Conservation (phyloP, 768 basidiomycete genomes). For the Tylopilus cervinicoccineus region DNA sequence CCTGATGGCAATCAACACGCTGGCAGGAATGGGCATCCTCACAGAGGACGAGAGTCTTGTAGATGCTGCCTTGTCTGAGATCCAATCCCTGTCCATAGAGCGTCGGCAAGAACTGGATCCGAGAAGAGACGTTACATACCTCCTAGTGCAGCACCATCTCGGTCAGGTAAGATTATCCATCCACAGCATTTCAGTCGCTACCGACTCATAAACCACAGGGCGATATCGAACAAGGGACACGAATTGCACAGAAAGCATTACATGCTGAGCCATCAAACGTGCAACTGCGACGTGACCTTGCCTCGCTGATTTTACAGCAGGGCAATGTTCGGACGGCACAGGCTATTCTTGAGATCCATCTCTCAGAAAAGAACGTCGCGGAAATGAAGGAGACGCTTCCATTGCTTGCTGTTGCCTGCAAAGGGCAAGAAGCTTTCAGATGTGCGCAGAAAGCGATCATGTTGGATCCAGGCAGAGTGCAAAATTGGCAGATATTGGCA, state of each 20-base stretch:
- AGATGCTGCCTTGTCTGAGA: constrained; percentile 83
- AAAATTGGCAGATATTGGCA: constrained; percentile 59
- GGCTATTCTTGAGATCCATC: constrained; percentile 40
- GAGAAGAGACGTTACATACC: constrained; percentile 60
- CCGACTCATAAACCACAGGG: constrained; percentile 34
- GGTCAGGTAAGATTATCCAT: constrained; percentile 49
- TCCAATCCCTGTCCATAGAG: constrained; percentile 65
- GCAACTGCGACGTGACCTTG: constrained; percentile 51
- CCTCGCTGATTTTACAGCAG: constrained; percentile 49
- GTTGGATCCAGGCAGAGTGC: constrained; percentile 44
- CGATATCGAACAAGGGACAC: constrained; percentile 44
- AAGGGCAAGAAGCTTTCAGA: constrained; percentile 31
- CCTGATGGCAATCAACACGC: constrained; percentile 71
- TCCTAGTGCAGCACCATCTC: constrained; percentile 70
- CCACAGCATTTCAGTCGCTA: not conserved
- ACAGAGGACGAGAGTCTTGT: constrained; percentile 74
- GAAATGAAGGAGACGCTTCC: constrained; percentile 41
- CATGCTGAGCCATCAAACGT: constrained; percentile 50
- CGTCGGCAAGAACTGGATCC: constrained; percentile 66
- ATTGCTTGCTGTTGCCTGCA: constrained; percentile 47
- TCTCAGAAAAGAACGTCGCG: constrained; percentile 31
- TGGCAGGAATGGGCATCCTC: constrained; percentile 88
- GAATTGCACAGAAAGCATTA: constrained; percentile 54
- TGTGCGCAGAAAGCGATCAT: constrained; percentile 62
- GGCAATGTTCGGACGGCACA: constrained; percentile 40